These are phyloP conservation scores for Phaeoacremonium minimum DNA, from an alignment of 2,329 filamentous ascomycete species.

Conservation along the genomic window DNA sequence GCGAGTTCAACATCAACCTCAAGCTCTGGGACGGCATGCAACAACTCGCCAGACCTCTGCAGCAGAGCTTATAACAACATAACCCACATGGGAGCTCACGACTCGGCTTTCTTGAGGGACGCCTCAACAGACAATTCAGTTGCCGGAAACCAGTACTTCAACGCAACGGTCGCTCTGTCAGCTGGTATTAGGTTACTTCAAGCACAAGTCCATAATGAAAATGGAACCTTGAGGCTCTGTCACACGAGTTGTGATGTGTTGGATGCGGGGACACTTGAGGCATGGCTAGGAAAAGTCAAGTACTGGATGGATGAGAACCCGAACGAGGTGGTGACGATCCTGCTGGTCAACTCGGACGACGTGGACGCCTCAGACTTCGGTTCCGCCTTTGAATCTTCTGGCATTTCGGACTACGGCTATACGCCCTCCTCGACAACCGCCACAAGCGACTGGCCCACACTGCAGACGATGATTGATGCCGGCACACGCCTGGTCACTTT, in stretches of 20 bases:
- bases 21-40: slow-evolving; percentile 55
- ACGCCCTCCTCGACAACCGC: slow-evolving; percentile 39
- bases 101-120: slow-evolving; percentile 69
- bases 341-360: slow-evolving; percentile 67
- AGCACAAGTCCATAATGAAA: slow-evolving; percentile 63
- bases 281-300: slow-evolving; percentile 62
- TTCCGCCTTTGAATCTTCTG: slow-evolving; percentile 48
- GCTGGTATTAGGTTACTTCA: slow-evolving; percentile 69
- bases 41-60: slow-evolving; percentile 76
- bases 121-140: slow-evolving; percentile 54
- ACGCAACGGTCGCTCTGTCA: slow-evolving; percentile 66
- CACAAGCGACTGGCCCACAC: slow-evolving; percentile 60
- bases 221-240: slow-evolving; percentile 61
- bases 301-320: slow-evolving; percentile 66
- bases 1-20: slow-evolving; percentile 10
- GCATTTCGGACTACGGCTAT: slow-evolving; percentile 59
- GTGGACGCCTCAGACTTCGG: slow-evolving; percentile 51
- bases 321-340: slow-evolving; percentile 71
- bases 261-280: slow-evolving; percentile 61
- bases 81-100: slow-evolving; percentile 74
- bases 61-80: slow-evolving; percentile 67
- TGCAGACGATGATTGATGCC: slow-evolving; percentile 62
- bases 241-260: slow-evolving; percentile 64
- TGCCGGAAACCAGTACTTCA: slow-evolving; percentile 70
- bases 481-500: slow-evolving; percentile 66